A percentile compares a stretch with the other conserved stretches of the same genome.
Conservation (phyloP, 805 yeast genomes). For the Sugiyamaella chiloensis region DNA sequence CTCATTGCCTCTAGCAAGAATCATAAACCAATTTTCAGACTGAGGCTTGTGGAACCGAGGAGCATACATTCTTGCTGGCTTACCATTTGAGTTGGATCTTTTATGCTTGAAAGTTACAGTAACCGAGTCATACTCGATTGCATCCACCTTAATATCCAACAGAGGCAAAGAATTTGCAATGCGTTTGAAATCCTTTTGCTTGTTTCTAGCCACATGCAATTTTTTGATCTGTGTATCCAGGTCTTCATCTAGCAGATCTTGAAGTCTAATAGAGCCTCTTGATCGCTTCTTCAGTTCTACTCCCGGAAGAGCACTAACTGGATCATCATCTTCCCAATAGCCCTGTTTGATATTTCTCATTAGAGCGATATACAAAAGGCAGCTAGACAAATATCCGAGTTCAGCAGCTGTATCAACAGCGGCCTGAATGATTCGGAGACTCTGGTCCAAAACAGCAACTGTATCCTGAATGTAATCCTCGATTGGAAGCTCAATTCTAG, state of each 20-base stretch:
- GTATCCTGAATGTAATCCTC: slow-evolving; percentile 96
- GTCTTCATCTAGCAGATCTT: not conserved
- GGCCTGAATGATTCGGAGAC: slow-evolving; percentile 90
- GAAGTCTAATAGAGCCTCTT: slow-evolving; percentile 24
- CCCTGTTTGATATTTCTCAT: slow-evolving; percentile 91
- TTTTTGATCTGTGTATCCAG: slow-evolving; percentile 26
- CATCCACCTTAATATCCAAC: slow-evolving; percentile 36
- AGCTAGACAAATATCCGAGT: slow-evolving; percentile 64
- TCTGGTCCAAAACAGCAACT: slow-evolving; percentile 87
- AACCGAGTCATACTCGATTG: slow-evolving; percentile 34
- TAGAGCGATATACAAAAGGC: slow-evolving; percentile 56
- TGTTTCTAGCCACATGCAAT: slow-evolving; percentile 42
- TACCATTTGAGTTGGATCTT: slow-evolving; percentile 30
- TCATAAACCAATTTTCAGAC: slow-evolving; percentile 88
- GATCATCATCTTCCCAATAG: slow-evolving; percentile 78
- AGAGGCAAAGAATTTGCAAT: slow-evolving; percentile 62
- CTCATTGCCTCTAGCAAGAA: slow-evolving; percentile 50
- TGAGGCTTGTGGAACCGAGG: slow-evolving; percentile 88
- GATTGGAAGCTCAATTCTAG: slow-evolving; percentile 76
- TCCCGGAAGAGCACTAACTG: slow-evolving; percentile 56
- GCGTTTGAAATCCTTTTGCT: slow-evolving; percentile 47
- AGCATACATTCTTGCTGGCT: slow-evolving; percentile 57
- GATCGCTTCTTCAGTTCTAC: slow-evolving; percentile 14
- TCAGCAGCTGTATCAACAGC: slow-evolving; percentile 87
- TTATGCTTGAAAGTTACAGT: slow-evolving; percentile 51